Percentiles rank a stretch among this genome's conserved stretches.
These are phyloP conservation scores for Sugiyamaella xylanicola DNA, from an alignment of 1,139 yeast genomes.

Conservation along the genomic window DNA sequence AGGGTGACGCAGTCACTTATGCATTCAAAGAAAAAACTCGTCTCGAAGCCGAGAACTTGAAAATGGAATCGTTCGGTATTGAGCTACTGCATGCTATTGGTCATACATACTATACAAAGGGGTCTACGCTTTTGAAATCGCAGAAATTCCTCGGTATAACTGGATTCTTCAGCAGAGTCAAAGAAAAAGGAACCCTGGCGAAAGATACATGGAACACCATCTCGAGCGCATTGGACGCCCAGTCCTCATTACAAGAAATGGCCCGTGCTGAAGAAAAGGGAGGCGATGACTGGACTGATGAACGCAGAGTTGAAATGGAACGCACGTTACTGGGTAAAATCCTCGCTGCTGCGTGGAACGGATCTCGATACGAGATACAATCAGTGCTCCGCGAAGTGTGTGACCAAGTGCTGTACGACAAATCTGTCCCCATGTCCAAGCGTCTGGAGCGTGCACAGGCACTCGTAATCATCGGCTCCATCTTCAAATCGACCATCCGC, in stretches of 20 bases:
- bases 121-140: constrained; percentile 57
- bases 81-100: constrained; percentile 90
- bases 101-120: constrained; percentile 70
- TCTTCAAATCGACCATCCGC: constrained; percentile 66
- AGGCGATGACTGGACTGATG: constrained; percentile 67
- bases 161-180: constrained; percentile 80
- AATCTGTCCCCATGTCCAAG: constrained; percentile 56
- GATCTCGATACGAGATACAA: constrained; percentile 86
- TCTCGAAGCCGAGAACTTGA: constrained; percentile 83
- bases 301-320: constrained; percentile 84
- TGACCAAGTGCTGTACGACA: constrained; percentile 69
- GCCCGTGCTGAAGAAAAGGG: constrained; percentile 50
- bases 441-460: constrained; percentile 81
- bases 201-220: constrained; percentile 87
- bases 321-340: constrained; percentile 86
- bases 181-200: constrained; percentile 83
- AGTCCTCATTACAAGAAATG: constrained; percentile 77
- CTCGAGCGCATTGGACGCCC: constrained; percentile 87
- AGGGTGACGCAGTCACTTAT: constrained; percentile 63
- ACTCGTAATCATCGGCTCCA: constrained; percentile 68
- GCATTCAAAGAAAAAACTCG: constrained; percentile 72
- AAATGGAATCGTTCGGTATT: constrained; percentile 92
- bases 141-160: constrained; percentile 81
- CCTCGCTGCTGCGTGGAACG: constrained; percentile 95
- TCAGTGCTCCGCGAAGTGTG: constrained; percentile 88